These are phyloP conservation scores for Fistulifera solaris DNA, from an alignment of 108 stramenopile species.

Conservation along the genomic window DNA sequence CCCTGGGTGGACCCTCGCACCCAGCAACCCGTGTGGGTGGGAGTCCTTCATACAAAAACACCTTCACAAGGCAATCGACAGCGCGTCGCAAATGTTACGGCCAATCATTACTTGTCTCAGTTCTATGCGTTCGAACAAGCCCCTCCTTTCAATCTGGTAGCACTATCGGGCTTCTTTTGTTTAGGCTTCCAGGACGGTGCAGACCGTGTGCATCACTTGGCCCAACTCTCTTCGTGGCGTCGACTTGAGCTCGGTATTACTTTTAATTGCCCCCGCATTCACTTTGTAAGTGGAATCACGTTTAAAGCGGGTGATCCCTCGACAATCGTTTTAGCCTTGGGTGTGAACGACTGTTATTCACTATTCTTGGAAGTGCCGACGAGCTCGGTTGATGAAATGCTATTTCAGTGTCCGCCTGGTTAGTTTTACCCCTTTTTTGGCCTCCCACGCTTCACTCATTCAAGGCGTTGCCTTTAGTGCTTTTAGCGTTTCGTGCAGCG, in stretches of 20 bases:
- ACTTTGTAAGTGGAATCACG: conserved; percentile 34
- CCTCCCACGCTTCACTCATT: no score
- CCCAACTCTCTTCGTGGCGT: background rate
- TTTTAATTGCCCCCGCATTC: conserved; percentile 34
- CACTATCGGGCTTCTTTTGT: conserved; percentile 16
- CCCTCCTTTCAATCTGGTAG: conserved; percentile 8
- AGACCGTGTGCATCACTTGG: background rate
- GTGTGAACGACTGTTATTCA: conserved; percentile 46
- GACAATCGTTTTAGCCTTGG: conserved; percentile 34
- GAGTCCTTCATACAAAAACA: conserved; percentile 7
- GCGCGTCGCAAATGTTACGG: background rate
- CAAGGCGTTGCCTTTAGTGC: no score
- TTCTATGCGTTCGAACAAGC: conserved; percentile 12
- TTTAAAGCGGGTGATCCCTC: conserved; percentile 6
- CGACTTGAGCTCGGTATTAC: conserved; percentile 1
- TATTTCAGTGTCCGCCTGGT: background rate
- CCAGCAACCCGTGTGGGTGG: conserved; percentile 6
- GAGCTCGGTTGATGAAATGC: conserved; percentile 9
- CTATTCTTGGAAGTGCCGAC: conserved; percentile 35
- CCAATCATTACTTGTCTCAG: conserved; percentile 12
- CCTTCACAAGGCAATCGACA: conserved; percentile 5
- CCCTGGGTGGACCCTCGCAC: background rate
- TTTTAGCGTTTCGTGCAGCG: conserved; percentile 2
- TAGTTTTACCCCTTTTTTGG: no score
- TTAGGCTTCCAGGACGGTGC: conserved; percentile 4